A percentile compares a stretch with the other conserved stretches of the same genome.
phyloP scores from a whole-genome alignment of 1,284 basidiomycete species.

The Ustilago hordei region DNA sequence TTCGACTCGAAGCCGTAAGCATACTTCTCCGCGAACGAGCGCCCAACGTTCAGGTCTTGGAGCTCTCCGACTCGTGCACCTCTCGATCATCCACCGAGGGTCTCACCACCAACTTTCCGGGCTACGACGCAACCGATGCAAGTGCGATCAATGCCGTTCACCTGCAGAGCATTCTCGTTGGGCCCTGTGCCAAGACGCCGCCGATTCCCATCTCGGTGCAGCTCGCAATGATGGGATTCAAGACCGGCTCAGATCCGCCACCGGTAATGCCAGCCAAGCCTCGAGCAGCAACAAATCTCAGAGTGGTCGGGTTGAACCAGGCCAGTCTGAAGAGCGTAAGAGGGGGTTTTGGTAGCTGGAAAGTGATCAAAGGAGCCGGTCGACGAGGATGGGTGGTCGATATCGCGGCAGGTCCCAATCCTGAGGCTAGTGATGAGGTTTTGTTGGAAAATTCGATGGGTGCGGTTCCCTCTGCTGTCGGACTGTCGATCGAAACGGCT shows the following conservation, averaged over 20 bases:
- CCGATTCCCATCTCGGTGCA: constrained; percentile 62
- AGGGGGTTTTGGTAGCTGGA: constrained; percentile 84
- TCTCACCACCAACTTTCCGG: constrained; percentile 41
- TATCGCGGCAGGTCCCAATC: constrained; percentile 82
- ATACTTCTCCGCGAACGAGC: constrained; percentile 80
- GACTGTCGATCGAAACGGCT: neutral
- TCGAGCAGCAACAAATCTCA: constrained; percentile 76
- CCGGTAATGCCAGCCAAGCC: constrained; percentile 31
- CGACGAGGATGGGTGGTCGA: constrained; percentile 96
- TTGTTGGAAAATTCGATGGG: constrained; percentile 24
- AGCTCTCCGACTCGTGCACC: constrained; percentile 77
- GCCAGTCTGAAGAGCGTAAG: constrained; percentile 79
- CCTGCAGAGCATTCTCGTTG: constrained; percentile 72
- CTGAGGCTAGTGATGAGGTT: constrained; percentile 56
- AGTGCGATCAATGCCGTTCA: constrained; percentile 74
- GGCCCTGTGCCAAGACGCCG: constrained; percentile 61
- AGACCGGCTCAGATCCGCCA: constrained; percentile 66
- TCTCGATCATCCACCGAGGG: constrained; percentile 37
- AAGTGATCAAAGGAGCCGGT: constrained; percentile 88
- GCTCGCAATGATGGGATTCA: constrained; percentile 63
- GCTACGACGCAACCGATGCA: constrained; percentile 72
- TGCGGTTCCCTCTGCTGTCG: neutral
- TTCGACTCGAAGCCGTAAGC: constrained; percentile 78
- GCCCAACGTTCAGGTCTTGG: constrained; percentile 84
- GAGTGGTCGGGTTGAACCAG: constrained; percentile 88